Evolutionary conservation across 2,329 filamentous ascomycete genomes (phyloP).

Genomic region (Pseudogymnoascus pannorum): DNA sequence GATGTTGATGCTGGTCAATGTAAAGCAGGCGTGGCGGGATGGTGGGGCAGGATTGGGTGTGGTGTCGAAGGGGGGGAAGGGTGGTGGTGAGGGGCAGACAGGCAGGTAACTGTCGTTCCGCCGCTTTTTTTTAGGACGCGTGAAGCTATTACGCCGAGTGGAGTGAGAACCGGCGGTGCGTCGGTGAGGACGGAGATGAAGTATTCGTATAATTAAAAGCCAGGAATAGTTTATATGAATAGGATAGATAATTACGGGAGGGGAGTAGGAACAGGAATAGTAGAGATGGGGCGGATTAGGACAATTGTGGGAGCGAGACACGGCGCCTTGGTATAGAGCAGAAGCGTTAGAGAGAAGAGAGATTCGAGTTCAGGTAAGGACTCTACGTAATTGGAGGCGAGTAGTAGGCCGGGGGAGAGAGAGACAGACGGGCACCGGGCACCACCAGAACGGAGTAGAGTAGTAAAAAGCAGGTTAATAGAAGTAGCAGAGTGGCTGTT

Average conservation of each 20-base stretch:
- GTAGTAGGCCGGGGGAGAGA: too few species aligned
- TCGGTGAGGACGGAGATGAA: not conserved
- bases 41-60: constrained; percentile 4
- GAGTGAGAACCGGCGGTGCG: not conserved
- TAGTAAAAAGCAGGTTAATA: too few species aligned
- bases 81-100: constrained; percentile 1
- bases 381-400: not conserved
- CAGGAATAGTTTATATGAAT: not conserved
- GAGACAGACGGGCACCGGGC: not conserved
- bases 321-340: constrained; percentile 2
- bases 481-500: not conserved
- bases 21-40: constrained; percentile 6
- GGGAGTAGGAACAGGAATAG: constrained; percentile 1
- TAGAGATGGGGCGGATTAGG: not conserved
- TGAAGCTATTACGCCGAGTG: constrained; percentile 1
- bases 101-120: not conserved
- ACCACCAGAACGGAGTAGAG: not conserved
- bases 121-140: not conserved
- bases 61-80: not conserved
- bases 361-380: not conserved
- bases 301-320: not conserved
- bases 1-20: not conserved
- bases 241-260: not conserved
- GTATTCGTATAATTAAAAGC: not conserved
- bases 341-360: not conserved